Evolutionary conservation across 2,329 filamentous ascomycete genomes (phyloP).

Genomic region (Verticillium klebahnii): DNA sequence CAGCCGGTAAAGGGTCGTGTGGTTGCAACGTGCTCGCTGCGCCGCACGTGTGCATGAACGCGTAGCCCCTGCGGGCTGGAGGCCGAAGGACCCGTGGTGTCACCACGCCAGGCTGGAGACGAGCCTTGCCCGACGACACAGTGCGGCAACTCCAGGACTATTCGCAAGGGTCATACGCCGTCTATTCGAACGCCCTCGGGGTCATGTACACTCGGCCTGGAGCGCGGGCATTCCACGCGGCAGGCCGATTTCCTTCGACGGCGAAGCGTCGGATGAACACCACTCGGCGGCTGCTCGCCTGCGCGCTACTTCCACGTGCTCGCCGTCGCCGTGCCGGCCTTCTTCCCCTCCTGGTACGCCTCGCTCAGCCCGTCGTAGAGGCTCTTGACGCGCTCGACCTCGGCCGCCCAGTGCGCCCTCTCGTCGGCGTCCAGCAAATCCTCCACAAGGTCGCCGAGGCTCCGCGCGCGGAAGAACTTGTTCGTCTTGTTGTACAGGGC

Average conservation of each 20-base stretch:
- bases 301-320: slow-evolving; percentile 41
- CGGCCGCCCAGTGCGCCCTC: slow-evolving; percentile 24
- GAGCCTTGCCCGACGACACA: neutral
- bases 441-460: slow-evolving; percentile 34
- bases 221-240: neutral
- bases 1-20: neutral
- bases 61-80: neutral
- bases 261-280: neutral
- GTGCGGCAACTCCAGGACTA: neutral
- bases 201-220: neutral
- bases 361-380: slow-evolving; percentile 41
- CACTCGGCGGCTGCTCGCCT: neutral
- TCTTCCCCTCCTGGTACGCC: slow-evolving; percentile 45
- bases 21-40: neutral
- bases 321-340: slow-evolving; percentile 33
- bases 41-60: neutral
- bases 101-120: neutral
- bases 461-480: slow-evolving; percentile 46
- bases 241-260: neutral
- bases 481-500: slow-evolving; percentile 51
- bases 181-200: neutral
- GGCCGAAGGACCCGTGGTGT: neutral
- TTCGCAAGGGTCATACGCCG: neutral
- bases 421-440: slow-evolving; percentile 30
- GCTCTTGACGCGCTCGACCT: slow-evolving; percentile 43